Base-by-base conservation (phyloP, 2,329 filamentous ascomycete genomes). In the Didymella segeticola region DNA sequence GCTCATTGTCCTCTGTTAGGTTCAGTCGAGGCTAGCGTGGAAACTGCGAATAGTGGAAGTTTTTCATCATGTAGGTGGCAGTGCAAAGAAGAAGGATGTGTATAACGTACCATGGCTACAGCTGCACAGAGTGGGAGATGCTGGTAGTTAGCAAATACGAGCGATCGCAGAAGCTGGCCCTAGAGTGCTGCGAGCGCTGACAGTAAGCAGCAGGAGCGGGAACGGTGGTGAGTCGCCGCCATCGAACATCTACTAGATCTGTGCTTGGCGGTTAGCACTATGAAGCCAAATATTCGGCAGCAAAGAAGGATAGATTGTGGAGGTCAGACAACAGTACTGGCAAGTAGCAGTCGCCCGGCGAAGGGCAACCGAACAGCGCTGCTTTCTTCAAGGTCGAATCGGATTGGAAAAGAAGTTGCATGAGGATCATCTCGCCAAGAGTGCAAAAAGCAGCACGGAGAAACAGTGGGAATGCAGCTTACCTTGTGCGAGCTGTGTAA, bases 311-410 rank as follows among this genome's bases (percentile, higher is more conserved):
- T 38, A 36, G 19, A n/a, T 36, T 15, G 4, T 45, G 58, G 63
- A 63, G 63, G 78, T 91, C 89, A 91, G 89, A 90, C 86, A 86
- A 83, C 80, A 78, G 88, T 92, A 92, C 89, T 93, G 89, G 89
- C 89, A 90, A 92, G 89, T 92, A 92, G 88, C 89, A 90, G 87
- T 86, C 83, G 72, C 76, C 81, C 80, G 81, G 83, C 79, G 79
- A 80, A 75, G 78, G 77, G 78, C 78, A 72, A 80, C 86, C 87
- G 87, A 61, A 83, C 80, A 88, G 83, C 83, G 81, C 80, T 79
- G 73, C 64, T 80, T 87, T 90, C 87, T 86, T 91, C 89, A 93
- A 88, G 87, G 88, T 86, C 89, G 89, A 91, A 83, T 93, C 88
- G 80, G 88, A 82, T 87, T 84, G 88, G 88, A 89, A 91, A 92